These are phyloP conservation scores for Kodamaea restingae DNA, from an alignment of 805 yeast species.

Conservation along the genomic window DNA sequence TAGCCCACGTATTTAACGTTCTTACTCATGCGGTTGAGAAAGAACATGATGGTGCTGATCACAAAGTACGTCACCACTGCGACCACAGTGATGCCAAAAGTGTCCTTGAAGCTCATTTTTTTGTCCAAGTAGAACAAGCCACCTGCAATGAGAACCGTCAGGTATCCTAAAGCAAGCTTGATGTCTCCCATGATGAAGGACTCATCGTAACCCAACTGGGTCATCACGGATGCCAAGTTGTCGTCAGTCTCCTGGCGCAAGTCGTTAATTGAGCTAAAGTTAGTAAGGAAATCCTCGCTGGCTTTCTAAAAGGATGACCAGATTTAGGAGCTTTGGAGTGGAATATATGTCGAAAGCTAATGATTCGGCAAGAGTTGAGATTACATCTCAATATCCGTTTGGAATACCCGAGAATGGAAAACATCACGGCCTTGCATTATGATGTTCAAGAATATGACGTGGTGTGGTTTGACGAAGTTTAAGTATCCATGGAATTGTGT, in stretches of 20 bases:
- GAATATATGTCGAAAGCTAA: no score
- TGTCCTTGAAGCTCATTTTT: slow-evolving; percentile 41
- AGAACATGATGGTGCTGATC: slow-evolving; percentile 31
- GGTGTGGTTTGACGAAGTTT: no score
- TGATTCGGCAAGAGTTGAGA: no score
- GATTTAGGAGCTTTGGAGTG: no score
- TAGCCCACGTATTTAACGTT: slow-evolving; percentile 46
- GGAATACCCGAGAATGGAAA: no score
- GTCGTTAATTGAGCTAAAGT: slow-evolving; percentile 41
- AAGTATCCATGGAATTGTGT: no score
- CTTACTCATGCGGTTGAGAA: slow-evolving; percentile 36
- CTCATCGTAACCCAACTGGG: slow-evolving; percentile 44
- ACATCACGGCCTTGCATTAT: no score
- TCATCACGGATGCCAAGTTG: slow-evolving; percentile 37
- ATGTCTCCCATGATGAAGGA: slow-evolving; percentile 43
- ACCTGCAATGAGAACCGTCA: slow-evolving; percentile 45
- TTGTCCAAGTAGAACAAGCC: slow-evolving; percentile 47
- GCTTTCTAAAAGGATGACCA: no score
- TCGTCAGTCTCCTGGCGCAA: slow-evolving; percentile 51
- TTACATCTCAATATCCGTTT: no score
- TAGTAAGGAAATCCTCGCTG: no score
- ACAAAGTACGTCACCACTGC: slow-evolving; percentile 37
- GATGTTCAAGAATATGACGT: no score
- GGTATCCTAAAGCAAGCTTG: slow-evolving; percentile 47
- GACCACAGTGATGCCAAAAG: slow-evolving; percentile 29